These are phyloP conservation scores for Alternaria brassicicola DNA, from an alignment of 2,329 filamentous ascomycete genomes.

Conservation along the genomic window DNA sequence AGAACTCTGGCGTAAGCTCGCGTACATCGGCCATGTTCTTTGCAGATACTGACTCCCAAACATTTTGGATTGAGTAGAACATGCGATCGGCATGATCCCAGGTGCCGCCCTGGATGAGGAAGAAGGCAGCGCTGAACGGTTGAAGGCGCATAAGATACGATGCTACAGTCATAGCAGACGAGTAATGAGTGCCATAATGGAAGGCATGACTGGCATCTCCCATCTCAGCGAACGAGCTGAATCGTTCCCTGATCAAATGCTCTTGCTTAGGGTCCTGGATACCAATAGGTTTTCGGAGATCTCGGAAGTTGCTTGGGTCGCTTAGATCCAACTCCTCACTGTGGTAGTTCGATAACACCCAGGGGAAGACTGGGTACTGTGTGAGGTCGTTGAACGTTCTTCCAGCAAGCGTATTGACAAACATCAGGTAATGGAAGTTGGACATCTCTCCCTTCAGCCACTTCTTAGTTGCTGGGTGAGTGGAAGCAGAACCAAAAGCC, in stretches of 20 bases:
- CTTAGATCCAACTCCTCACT: constrained; percentile 89
- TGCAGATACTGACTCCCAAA: constrained; percentile 87
- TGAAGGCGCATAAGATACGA: constrained; percentile 95
- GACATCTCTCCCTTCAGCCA: constrained; percentile 96
- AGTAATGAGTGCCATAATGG: constrained; percentile 98
- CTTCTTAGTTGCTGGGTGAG: constrained; percentile 82
- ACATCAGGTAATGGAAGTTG: constrained; percentile 98
- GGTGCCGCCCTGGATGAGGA: constrained; percentile 90
- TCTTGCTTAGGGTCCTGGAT: constrained; percentile 81
- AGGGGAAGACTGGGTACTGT: constrained; percentile 97
- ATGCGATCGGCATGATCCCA: constrained; percentile 96
- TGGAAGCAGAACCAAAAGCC: constrained; percentile 83
- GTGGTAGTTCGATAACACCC: constrained; percentile 94
- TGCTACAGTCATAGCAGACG: constrained; percentile 97
- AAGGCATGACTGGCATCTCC: constrained; percentile 80
- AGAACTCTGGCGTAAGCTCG: constrained; percentile 96
- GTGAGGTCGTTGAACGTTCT: constrained; percentile 97
- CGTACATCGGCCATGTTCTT: constrained; percentile 94
- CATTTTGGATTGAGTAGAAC: constrained; percentile 89
- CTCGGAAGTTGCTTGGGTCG: constrained; percentile 83
- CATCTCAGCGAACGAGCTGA: constrained; percentile 88
- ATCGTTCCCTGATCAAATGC: constrained; percentile 80
- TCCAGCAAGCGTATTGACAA: constrained; percentile 96
- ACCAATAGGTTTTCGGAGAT: constrained; percentile 95
- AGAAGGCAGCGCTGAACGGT: constrained; percentile 94